Base-by-base conservation (phyloP, 164 flowering plant species). In the Vitis labrusca region DNA sequence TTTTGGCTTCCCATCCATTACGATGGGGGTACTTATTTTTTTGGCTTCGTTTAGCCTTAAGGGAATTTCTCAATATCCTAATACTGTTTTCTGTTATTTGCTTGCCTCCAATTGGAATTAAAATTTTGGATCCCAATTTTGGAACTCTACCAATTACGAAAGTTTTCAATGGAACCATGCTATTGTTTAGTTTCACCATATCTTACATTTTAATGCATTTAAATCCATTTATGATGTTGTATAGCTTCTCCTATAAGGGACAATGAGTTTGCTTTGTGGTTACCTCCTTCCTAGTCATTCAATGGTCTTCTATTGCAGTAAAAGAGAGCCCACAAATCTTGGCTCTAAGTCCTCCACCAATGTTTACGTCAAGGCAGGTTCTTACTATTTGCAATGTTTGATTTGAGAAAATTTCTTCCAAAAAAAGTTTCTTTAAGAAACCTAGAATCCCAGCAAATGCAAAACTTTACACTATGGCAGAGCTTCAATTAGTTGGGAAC, bases 401-500 rank as follows among this genome's bases (percentile, higher is more conserved):
- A 74, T 70, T 57, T 27, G 82, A 79, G 55, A 76, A 66, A 70
- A 14, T 63, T 17, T 32, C 3, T 7, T 15, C 73, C 8, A 76
- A 79, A 77, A 82, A 77, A 82, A 85, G 88, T 74, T 85, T 85
- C 75, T 67, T 85, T 11, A 74, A 57, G 63, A 82, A 60, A 71
- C 15, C 69, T 61, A 79, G 72, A 78, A 70, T 71, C 63, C 81
- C 81, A 32, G 66, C 65, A 6, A 73, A 63, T 62, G 84, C 82
- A 23, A 91, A 81, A 71, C 23, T 66, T 12, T 89, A 77, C 82
- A 80, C 89, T 17, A 59, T 81, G 9, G 84, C 86, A 49, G 92
- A 88, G 61, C 88, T 93, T 69, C 89, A 88, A 73, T 77, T 63
- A 59, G 95, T 91, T 52, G 90, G 78, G 97, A 90, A 72, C 91